These are phyloP conservation scores for Amanita rimosa DNA, from an alignment of 768 basidiomycete species.

Conservation along the genomic window DNA sequence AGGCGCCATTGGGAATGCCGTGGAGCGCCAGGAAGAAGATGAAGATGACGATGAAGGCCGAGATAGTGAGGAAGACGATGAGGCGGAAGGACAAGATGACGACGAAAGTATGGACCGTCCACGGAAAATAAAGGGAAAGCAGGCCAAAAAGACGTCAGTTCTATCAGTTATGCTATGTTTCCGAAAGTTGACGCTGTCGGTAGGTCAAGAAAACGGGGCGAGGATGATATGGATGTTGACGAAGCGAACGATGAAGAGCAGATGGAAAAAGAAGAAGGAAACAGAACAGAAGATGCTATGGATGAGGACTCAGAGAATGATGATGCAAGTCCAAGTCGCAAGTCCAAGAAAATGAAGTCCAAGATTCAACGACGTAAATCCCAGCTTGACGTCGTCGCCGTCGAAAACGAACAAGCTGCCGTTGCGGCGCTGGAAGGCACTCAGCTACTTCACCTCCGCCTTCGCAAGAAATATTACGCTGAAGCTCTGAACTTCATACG, in stretches of 20 bases:
- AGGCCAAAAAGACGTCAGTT: constrained; percentile 19
- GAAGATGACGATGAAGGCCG: constrained; percentile 21
- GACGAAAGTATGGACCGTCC: constrained; percentile 14
- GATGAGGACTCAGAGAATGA: constrained; percentile 25
- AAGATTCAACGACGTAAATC: constrained; percentile 55
- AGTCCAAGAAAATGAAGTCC: constrained; percentile 23
- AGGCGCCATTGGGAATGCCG: constrained; percentile 49
- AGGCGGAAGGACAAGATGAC: constrained; percentile 17
- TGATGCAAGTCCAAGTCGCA: constrained; percentile 16
- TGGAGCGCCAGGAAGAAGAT: constrained; percentile 31
- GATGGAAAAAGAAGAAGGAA: constrained; percentile 15
- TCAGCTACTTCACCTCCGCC: constrained; percentile 50
- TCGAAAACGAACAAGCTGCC: constrained; percentile 61
- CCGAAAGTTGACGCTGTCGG: background rate
- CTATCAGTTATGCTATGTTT: background rate
- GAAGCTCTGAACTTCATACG: constrained; percentile 81
- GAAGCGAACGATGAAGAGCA: constrained; percentile 23
- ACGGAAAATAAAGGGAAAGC: background rate
- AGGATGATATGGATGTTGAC: constrained; percentile 53
- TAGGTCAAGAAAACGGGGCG: constrained; percentile 17
- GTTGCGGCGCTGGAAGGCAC: constrained; percentile 59
- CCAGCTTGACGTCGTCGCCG: constrained; percentile 53
- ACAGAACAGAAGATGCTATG: constrained; percentile 27
- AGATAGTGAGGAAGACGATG: constrained; percentile 13
- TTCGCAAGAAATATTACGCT: constrained; percentile 77